Base-by-base conservation (phyloP, 2,329 filamentous ascomycete species). In the Lasiodiplodia gonubiensis region DNA sequence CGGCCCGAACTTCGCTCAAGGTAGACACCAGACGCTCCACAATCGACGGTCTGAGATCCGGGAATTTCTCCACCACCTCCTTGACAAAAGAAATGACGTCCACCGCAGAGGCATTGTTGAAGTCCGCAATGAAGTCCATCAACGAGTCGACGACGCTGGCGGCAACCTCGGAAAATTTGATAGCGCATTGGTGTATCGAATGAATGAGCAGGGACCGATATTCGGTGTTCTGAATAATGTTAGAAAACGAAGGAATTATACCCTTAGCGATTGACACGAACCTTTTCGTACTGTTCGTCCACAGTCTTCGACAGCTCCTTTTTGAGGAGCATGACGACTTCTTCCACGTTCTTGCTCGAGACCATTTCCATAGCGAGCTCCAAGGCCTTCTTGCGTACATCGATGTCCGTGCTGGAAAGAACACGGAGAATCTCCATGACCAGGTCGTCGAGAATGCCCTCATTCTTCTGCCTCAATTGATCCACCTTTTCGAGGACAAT, bases 31-130 rank as follows among this genome's bases (percentile, higher is more conserved):
- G 84, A 69, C 94, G 91, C 74, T 91, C 89, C 7, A 98, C 90
- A 72, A 99, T 98, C 0, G 92, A 91, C 39, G 90, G 88, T 69
- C 95, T 90, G 68, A 99, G 86, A 73, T 92, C 89, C 8, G 95
- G 95, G 84, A 98, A 99, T 76, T 97, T 97, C 82, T 99, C 95
- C 7, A 98, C 94, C 3, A 99, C 95, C 79, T 99, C 95, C 82
- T 99, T 99, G 70, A 99, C 94, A 76, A 99, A 99, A 66, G 93
- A 94, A 76, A 99, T 98, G 65, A 99, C 94, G 79, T 99, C 95
- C 35, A 99, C 92, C 1, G 95, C 95, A 1, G 94, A 97, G 53
- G 92, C 91, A 76, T 97, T 97, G 84, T 97, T 98, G 79, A 98
- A 97, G 79, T 99, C 95, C 63, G 92, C 93, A 75, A 99, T 97